A percentile compares a stretch with the other conserved stretches of the same genome.
Evolutionary conservation across 768 basidiomycete genomes (phyloP).

Genomic region (Multifurca ochricompacta): DNA sequence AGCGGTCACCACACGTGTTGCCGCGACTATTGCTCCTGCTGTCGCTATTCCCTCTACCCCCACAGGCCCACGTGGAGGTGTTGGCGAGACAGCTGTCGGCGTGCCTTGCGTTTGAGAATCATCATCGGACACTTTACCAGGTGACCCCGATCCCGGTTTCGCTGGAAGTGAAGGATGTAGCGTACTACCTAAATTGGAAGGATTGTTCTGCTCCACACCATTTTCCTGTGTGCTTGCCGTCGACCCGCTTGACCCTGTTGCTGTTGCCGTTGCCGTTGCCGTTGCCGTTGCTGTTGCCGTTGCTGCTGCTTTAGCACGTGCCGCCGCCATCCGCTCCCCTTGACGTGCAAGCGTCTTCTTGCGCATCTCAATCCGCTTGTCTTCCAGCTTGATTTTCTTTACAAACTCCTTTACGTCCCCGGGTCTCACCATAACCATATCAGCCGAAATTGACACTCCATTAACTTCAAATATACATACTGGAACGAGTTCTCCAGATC

Average conservation of each 20-base stretch:
- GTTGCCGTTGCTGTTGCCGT: conserved; percentile 17
- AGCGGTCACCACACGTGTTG: conserved; percentile 22
- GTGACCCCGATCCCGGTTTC: conserved; percentile 46
- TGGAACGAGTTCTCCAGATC: conserved; percentile 62
- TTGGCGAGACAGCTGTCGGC: conserved; percentile 2
- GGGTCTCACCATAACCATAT: conserved; percentile 37
- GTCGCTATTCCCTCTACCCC: neutral
- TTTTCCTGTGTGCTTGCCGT: conserved; percentile 23
- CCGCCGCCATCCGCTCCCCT: conserved; percentile 32
- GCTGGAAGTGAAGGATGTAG: conserved; percentile 37
- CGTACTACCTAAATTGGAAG: conserved; percentile 11
- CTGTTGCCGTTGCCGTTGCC: conserved; percentile 85
- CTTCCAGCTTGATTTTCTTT: conserved; percentile 61
- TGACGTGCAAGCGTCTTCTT: conserved; percentile 34
- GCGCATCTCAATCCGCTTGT: conserved; percentile 49
- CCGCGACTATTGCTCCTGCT: neutral
- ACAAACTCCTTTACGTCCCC: conserved; percentile 71
- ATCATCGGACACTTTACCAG: conserved; percentile 24
- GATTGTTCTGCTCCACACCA: neutral
- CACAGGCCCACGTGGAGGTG: neutral
- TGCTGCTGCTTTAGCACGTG: conserved; percentile 37
- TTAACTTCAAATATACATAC: conserved; percentile 42
- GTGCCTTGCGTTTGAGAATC: conserved; percentile 30
- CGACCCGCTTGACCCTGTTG: conserved; percentile 50
- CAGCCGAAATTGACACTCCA: neutral